These are phyloP conservation scores for Penicillium hesseltinei DNA, from an alignment of 2,329 filamentous ascomycete genomes.

Conservation along the genomic window DNA sequence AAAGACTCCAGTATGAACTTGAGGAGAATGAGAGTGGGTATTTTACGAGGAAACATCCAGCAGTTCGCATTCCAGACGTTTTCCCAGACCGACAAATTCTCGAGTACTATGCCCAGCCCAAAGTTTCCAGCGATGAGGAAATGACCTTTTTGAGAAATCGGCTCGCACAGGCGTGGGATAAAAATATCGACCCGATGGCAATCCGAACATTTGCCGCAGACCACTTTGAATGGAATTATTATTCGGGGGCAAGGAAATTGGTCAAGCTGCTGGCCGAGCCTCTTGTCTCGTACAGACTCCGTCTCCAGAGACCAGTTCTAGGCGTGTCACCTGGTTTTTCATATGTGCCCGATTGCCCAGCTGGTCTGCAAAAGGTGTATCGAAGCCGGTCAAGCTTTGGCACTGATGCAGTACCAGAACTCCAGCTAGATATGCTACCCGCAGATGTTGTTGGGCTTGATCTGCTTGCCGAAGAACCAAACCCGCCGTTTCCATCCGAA, in stretches of 20 bases:
- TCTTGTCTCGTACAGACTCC: conserved; percentile 64
- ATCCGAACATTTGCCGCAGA: conserved; percentile 73
- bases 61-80: conserved; percentile 69
- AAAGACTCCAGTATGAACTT: conserved; percentile 70
- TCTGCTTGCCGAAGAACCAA: conserved; percentile 68
- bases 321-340: conserved; percentile 29
- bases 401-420: conserved; percentile 72
- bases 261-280: conserved; percentile 76
- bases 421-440: conserved; percentile 76
- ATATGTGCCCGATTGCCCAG: conserved; percentile 46
- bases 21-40: conserved; percentile 77
- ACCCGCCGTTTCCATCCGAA: conserved; percentile 46
- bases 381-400: conserved; percentile 67
- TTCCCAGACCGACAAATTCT: conserved; percentile 81
- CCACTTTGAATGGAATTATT: conserved; percentile 81
- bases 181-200: conserved; percentile 61
- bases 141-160: conserved; percentile 55
- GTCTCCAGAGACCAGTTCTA: conserved; percentile 37
- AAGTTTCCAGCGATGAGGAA: conserved; percentile 65
- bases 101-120: conserved; percentile 82
- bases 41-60: conserved; percentile 74
- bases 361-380: conserved; percentile 64
- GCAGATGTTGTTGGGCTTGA: conserved; percentile 74
- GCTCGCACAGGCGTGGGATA: conserved; percentile 57
- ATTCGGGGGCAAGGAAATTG: conserved; percentile 78